phyloP scores from a whole-genome alignment of 768 basidiomycete genomes.

The Multifurca ochricompacta region DNA sequence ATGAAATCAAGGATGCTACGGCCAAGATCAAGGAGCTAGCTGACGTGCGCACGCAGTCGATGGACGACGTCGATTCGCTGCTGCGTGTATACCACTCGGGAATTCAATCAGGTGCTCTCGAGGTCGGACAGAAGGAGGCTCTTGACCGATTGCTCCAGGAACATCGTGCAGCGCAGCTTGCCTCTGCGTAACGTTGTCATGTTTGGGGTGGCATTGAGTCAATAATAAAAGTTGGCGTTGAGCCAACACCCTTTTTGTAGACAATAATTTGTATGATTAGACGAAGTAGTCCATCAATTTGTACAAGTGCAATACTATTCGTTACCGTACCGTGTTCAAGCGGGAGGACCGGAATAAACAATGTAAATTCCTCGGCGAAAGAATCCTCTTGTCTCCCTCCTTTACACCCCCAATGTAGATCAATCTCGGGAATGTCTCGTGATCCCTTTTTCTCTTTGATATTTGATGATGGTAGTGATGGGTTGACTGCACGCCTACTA shows the following conservation, averaged over 20 bases:
- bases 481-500: too few relatives aligned
- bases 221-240: conserved; percentile 5
- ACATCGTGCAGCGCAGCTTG: conserved; percentile 44
- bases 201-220: too few relatives aligned
- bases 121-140: conserved; percentile 88
- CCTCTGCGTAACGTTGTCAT: not conserved
- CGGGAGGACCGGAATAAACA: too few relatives aligned
- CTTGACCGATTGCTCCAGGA: conserved; percentile 79
- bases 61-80: conserved; percentile 98
- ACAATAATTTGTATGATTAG: not conserved
- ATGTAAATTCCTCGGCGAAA: too few relatives aligned
- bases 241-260: not conserved
- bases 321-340: too few relatives aligned
- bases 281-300: not conserved
- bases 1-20: conserved; percentile 97
- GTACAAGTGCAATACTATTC: too few relatives aligned
- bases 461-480: too few relatives aligned
- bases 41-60: conserved; percentile 94
- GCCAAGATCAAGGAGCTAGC: conserved; percentile 99
- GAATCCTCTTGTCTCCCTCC: too few relatives aligned
- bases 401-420: too few relatives aligned
- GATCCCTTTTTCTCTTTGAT: too few relatives aligned
- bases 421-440: too few relatives aligned
- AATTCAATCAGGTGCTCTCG: conserved; percentile 85
- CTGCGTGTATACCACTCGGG: conserved; percentile 94